Evolutionary conservation across 257 asterid genomes (phyloP).

Genomic region (Petrea volubilis): DNA sequence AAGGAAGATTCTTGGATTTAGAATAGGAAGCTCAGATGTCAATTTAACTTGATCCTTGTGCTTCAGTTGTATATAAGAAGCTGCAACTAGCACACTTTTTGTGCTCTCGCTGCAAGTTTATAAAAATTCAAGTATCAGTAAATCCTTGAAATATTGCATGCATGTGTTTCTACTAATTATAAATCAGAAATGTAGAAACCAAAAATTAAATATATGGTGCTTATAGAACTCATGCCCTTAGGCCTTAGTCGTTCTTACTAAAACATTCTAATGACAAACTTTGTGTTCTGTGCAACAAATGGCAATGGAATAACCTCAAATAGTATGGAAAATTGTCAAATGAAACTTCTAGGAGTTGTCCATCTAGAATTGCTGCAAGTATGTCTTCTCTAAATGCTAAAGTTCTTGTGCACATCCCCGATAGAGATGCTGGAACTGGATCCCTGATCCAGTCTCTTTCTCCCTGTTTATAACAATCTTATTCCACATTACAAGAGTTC

Average conservation of each 20-base stretch:
- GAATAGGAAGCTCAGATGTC: slow-evolving; percentile 74
- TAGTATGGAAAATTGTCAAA: slow-evolving; percentile 88
- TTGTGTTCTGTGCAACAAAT: no score
- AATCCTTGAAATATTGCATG: slow-evolving; percentile 11
- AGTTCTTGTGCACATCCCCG: slow-evolving; percentile 56
- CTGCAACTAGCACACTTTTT: slow-evolving; percentile 75
- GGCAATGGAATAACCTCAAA: slow-evolving; percentile 58
- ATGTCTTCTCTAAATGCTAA: slow-evolving; percentile 66
- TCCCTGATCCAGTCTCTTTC: slow-evolving; percentile 72
- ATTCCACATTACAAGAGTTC: background rate
- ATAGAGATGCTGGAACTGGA: slow-evolving; percentile 46
- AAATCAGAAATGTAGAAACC: no score
- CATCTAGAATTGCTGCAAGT: slow-evolving; percentile 58
- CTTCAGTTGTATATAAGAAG: slow-evolving; percentile 83
- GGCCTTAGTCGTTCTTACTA: no score
- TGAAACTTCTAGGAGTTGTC: slow-evolving; percentile 61
- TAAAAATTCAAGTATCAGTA: slow-evolving; percentile 23
- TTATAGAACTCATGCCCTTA: no score
- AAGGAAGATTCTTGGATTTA: slow-evolving; percentile 85
- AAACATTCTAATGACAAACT: no score
- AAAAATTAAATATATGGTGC: background rate
- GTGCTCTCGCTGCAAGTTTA: slow-evolving; percentile 78
- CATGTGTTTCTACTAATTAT: background rate
- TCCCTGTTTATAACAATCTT: slow-evolving; percentile 40
- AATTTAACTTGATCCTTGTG: slow-evolving; percentile 64